A percentile compares a stretch with the other conserved stretches of the same genome.
Conservation (phyloP, 2,329 filamentous ascomycete genomes). For the Colletotrichum somersetense region DNA sequence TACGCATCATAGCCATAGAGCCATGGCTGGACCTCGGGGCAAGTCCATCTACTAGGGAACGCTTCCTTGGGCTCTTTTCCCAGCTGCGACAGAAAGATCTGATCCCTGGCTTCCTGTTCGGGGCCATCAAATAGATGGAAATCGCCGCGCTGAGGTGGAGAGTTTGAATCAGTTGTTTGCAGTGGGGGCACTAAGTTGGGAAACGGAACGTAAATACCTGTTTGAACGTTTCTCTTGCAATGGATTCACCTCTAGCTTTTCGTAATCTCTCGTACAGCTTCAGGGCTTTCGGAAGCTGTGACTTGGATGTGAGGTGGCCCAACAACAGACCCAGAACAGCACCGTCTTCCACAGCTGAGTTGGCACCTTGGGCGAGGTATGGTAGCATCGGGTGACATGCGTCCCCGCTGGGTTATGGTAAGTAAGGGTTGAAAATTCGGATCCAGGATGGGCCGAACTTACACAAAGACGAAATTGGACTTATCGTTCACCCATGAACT, state of each 20-base stretch:
- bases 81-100: constrained; percentile 67
- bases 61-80: constrained; percentile 63
- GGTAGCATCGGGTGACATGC: constrained; percentile 75
- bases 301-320: constrained; percentile 59
- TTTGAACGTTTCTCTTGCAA: constrained; percentile 71
- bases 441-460: constrained; percentile 41
- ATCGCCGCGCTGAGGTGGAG: constrained; percentile 55
- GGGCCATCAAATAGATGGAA: constrained; percentile 68
- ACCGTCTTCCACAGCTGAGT: constrained; percentile 76
- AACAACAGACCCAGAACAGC: constrained; percentile 73
- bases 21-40: constrained; percentile 73
- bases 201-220: constrained; percentile 4
- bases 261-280: constrained; percentile 61
- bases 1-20: constrained; percentile 73
- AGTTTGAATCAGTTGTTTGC: constrained; percentile 28
- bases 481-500: constrained; percentile 66
- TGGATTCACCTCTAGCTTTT: constrained; percentile 63
- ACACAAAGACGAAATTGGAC: constrained; percentile 64
- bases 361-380: constrained; percentile 75
- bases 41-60: constrained; percentile 75
- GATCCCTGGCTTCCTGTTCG: constrained; percentile 69
- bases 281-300: constrained; percentile 60
- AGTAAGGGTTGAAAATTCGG: constrained; percentile 32
- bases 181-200: constrained; percentile 7
- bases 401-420: constrained; percentile 60